Percentiles rank a stretch among this genome's conserved stretches.
phyloP scores from a whole-genome alignment of 257 asterid species.

The Solanum sparsipilum region DNA sequence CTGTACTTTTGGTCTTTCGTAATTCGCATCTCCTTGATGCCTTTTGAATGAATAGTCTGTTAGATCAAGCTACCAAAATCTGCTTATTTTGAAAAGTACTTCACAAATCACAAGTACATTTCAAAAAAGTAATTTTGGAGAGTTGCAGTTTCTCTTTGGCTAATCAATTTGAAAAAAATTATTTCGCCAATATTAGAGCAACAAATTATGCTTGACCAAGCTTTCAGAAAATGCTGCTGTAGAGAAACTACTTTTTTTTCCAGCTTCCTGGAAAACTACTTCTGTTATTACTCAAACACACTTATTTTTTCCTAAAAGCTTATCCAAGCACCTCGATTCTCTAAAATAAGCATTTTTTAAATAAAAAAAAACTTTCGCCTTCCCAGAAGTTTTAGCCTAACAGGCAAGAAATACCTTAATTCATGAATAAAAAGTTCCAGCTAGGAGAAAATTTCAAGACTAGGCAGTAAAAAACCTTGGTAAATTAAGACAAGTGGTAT shows the following conservation, averaged over 20 bases:
- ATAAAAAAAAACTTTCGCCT: not conserved
- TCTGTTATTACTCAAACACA: not conserved
- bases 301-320: not conserved
- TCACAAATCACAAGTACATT: not conserved
- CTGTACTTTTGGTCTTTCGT: not conserved
- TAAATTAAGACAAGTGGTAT: not conserved
- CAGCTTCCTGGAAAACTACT: not conserved
- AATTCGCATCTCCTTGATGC: not conserved
- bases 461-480: not conserved
- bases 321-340: not conserved
- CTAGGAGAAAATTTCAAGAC: not conserved
- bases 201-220: not conserved
- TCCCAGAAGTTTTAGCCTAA: not conserved
- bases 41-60: not conserved
- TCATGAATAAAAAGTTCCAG: not conserved
- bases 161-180: not conserved
- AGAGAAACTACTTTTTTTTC: not conserved
- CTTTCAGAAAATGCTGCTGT: not conserved
- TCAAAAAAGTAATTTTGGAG: not conserved
- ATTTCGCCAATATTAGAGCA: not conserved
- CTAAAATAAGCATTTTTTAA: not conserved
- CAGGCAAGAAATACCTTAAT: not conserved
- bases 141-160: not conserved
- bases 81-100: not conserved
- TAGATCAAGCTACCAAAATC: not conserved